Percentiles rank a stretch among this genome's conserved stretches.
phyloP scores from a whole-genome alignment of 116 monocot species.

The Iris pallida region DNA sequence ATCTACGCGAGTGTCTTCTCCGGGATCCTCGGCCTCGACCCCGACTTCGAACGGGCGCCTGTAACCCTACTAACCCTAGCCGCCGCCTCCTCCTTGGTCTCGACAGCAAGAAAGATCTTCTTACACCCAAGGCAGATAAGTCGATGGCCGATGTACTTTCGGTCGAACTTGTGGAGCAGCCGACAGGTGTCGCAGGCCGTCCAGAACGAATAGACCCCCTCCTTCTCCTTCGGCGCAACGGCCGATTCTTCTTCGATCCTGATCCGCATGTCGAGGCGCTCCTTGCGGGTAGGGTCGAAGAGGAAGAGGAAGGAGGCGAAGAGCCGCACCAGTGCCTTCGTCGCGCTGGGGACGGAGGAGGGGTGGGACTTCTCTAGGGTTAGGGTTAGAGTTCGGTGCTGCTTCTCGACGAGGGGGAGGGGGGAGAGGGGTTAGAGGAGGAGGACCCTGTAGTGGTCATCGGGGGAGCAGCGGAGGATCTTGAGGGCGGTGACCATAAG shows the following conservation, averaged over 20 bases:
- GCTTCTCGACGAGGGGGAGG: conserved; percentile 22
- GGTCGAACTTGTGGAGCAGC: conserved; percentile 77
- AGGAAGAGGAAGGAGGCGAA: conserved; percentile 41
- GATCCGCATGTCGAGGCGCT: conserved; percentile 21
- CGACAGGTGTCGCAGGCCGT: conserved; percentile 69
- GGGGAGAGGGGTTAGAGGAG: conserved; percentile 47
- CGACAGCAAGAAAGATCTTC: conserved; percentile 65
- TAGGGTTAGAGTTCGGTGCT: conserved; percentile 60
- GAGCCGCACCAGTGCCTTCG: conserved; percentile 54
- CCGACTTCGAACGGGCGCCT: conserved; percentile 24
- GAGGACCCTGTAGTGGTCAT: conserved; percentile 63
- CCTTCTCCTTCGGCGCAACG: conserved; percentile 2
- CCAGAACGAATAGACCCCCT: conserved; percentile 48
- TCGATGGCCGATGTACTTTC: conserved; percentile 51
- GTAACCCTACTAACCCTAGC: conserved; percentile 8
- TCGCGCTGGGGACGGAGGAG: conserved; percentile 17
- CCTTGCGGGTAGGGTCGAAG: conserved; percentile 39
- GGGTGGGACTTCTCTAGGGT: conserved; percentile 41
- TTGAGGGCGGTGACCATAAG: conserved; percentile 48
- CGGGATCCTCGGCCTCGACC: conserved; percentile 21
- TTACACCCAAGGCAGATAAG: conserved; percentile 68
- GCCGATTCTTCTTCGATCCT: conserved; percentile 10
- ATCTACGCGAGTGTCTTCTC: conserved; percentile 24
- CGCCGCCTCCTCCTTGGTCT: conserved; percentile 21
- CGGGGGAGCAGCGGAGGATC: conserved; percentile 46